Evolutionary conservation across 2,329 filamentous ascomycete species (phyloP), one percentile per base, ranked within the genome.

Genomic region (Monosporascus sp.): DNA sequence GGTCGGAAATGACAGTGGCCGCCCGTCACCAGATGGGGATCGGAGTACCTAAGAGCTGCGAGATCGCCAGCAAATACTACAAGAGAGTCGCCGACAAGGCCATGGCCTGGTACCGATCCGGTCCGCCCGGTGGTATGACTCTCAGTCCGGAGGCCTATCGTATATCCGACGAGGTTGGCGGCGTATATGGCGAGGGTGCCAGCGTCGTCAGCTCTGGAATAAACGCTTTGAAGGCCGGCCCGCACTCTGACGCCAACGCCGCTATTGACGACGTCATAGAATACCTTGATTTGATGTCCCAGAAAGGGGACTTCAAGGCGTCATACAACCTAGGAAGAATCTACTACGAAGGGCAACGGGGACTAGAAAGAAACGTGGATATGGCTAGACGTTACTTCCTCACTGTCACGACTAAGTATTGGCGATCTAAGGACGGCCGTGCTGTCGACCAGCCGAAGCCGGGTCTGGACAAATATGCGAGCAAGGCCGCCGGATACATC

Each of bases 251-350:
- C 65, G 83, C 88, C 1, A 88, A 96, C 63, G 90, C 91, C 1
- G 89, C 90, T 17, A 83, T 97, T 54, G 91, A 96, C 62, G 93
- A 99, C 69, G 88, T 97, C 17, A 84, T 99, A 54, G 94, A 99
- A 67, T 99, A 96, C 62, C 77, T 96, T 59, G 90, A 96, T 63
- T 78, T 96, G 43, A 87, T 96, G 79, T 90, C 90, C 6, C 84
- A 92, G 55, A 96, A 96, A 67, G 91, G 92, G 11, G 90, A 96
- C 64, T 82, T 90, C 52, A 91, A 89, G 66, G 90, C 92, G 1
- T 93, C 90, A 0, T 91, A 92, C 63, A 92, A 89, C 56, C 75
- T 97, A 0, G 92, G 89, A 3, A 85, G 90, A 58, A 82, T 96
- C 56, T 89, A 95, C 67, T 96, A 96, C 64, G 92, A 97, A 53